Conservation (phyloP, 805 yeast species). For the Saccharomycopsis babjevae region DNA sequence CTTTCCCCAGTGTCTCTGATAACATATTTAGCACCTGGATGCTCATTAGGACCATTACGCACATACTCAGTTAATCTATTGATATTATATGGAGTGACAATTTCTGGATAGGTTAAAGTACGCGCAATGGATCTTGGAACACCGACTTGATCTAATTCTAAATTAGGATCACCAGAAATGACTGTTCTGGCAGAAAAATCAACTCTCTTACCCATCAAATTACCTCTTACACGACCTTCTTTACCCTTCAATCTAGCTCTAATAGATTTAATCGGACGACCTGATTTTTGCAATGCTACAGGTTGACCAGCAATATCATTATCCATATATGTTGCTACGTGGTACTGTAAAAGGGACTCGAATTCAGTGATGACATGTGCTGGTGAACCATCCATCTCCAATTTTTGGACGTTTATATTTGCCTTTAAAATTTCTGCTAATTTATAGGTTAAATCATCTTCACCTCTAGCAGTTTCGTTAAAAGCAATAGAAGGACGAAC, state of each 20-base stretch:
- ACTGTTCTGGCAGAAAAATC: slow-evolving; percentile 98
- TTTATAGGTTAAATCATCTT: slow-evolving; percentile 96
- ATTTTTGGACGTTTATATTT: slow-evolving; percentile 90
- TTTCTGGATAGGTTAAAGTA: slow-evolving; percentile 92
- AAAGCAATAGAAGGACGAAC: slow-evolving; percentile 98
- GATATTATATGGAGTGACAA: slow-evolving; percentile 94
- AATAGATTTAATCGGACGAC: slow-evolving; percentile 96
- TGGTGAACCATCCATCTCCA: slow-evolving; percentile 98
- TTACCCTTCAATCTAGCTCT: slow-evolving; percentile 99
- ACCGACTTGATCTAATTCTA: slow-evolving; percentile 97
- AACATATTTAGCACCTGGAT: slow-evolving; percentile 98
- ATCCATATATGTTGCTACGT: slow-evolving; percentile 99
- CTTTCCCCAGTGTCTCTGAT: slow-evolving; percentile 98
- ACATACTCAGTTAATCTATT: slow-evolving; percentile 88
- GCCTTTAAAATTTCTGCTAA: slow-evolving; percentile 95
- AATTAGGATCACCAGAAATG: slow-evolving; percentile 97
- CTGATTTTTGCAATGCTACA: slow-evolving; percentile 96
- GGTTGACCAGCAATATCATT: slow-evolving; percentile 99
- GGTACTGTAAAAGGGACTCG: slow-evolving; percentile 90
- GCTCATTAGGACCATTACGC: slow-evolving; percentile 97
- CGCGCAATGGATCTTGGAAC: slow-evolving; percentile 96
- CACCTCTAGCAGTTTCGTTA: slow-evolving; percentile 96
- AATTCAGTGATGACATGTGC: slow-evolving; percentile 96
- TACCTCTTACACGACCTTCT: slow-evolving; percentile 98
- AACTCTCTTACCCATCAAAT: slow-evolving; percentile 98